Conservation (phyloP, 768 basidiomycete genomes). For the Russula compacta region DNA sequence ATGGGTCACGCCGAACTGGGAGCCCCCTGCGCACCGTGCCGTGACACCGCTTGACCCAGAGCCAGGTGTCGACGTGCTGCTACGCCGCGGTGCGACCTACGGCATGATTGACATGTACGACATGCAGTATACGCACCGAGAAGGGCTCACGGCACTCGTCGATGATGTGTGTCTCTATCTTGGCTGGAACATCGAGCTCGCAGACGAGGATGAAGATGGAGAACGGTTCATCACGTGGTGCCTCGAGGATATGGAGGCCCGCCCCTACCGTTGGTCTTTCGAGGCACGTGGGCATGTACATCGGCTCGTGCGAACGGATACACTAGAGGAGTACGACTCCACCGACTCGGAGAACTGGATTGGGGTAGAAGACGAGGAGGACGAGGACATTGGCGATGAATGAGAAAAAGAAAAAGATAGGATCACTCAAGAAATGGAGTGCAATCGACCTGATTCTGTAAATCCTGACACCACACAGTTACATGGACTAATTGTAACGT, state of each 20-base stretch:
- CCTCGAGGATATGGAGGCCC: slow-evolving; percentile 32
- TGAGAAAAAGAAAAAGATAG: not conserved
- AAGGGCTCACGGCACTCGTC: slow-evolving; percentile 41
- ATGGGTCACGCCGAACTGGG: slow-evolving; percentile 46
- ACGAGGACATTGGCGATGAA: not conserved
- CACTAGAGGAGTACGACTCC: slow-evolving; percentile 7
- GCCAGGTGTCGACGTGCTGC: slow-evolving; percentile 32
- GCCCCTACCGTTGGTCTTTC: slow-evolving; percentile 36
- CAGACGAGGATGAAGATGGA: slow-evolving; percentile 34
- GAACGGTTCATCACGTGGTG: slow-evolving; percentile 34
- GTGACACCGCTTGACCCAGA: slow-evolving; percentile 30
- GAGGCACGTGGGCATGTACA: slow-evolving; percentile 20
- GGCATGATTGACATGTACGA: slow-evolving; percentile 49
- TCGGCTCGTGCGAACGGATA: slow-evolving; percentile 16
- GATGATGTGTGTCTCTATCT: slow-evolving; percentile 42
- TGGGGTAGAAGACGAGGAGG: slow-evolving; percentile 6
- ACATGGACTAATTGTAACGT: not conserved
- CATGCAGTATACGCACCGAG: slow-evolving; percentile 45
- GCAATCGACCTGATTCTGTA: not conserved
- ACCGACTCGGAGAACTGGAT: slow-evolving; percentile 18
- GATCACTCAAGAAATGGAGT: not conserved
- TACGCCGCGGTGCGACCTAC: slow-evolving; percentile 50
- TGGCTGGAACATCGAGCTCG: slow-evolving; percentile 59
- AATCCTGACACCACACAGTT: not conserved
- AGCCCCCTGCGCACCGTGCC: slow-evolving; percentile 41